A percentile compares a stretch with the other conserved stretches of the same genome.
Evolutionary conservation across 257 asterid genomes (phyloP).

Genomic region (Solanum arcanum): DNA sequence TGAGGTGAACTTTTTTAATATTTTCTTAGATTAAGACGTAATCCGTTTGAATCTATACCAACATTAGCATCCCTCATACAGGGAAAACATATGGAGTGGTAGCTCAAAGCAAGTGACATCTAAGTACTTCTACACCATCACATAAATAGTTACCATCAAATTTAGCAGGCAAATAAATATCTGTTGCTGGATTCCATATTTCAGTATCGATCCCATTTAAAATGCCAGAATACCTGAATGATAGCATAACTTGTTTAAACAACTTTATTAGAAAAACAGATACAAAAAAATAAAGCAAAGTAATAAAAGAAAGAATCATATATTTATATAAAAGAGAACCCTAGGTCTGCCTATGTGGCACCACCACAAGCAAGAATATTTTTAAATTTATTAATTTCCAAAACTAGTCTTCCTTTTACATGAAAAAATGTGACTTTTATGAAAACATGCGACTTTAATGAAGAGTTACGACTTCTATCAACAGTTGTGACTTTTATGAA

Average conservation of each 20-base stretch:
- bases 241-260: neutral
- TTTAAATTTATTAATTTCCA: too few species aligned
- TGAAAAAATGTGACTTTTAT: too few species aligned
- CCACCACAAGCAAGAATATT: too few species aligned
- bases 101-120: neutral
- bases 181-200: constrained; percentile 84
- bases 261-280: neutral
- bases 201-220: constrained; percentile 77
- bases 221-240: constrained; percentile 61
- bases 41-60: neutral
- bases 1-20: neutral
- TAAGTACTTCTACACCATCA: neutral
- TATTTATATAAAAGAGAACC: too few species aligned
- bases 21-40: neutral
- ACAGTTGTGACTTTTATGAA: too few species aligned
- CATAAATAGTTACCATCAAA: constrained; percentile 50
- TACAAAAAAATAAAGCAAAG: neutral
- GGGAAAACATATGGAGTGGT: neutral
- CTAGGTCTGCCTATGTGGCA: too few species aligned
- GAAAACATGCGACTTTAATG: too few species aligned
- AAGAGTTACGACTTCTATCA: too few species aligned
- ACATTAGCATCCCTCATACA: neutral
- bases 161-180: constrained; percentile 67
- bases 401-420: too few species aligned
- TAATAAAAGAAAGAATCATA: neutral